phyloP scores from a whole-genome alignment of 2,329 filamentous ascomycete genomes.

The Xylariomycetidae sp. region DNA sequence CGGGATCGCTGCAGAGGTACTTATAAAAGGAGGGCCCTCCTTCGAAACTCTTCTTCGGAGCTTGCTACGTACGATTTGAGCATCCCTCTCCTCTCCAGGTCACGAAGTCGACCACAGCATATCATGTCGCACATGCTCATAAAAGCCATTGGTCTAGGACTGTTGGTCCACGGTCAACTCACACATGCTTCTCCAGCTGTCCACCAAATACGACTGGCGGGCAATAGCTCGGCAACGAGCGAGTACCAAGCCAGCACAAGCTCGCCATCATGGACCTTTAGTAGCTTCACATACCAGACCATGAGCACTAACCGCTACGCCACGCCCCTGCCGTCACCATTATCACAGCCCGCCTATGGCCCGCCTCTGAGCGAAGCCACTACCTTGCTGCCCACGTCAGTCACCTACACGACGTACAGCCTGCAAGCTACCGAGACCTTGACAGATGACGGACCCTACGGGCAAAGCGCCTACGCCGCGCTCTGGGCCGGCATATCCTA shows the following conservation, averaged over 20 bases:
- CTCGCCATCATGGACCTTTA: constrained; percentile 1
- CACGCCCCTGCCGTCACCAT: neutral
- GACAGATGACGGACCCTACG: constrained; percentile 3
- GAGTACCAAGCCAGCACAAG: neutral
- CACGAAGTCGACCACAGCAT: too few relatives aligned
- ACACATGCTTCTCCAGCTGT: too few relatives aligned
- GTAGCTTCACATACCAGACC: constrained; percentile 1
- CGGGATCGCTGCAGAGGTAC: too few relatives aligned
- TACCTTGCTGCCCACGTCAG: constrained; percentile 1
- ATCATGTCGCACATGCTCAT: too few relatives aligned
- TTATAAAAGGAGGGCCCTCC: too few relatives aligned
- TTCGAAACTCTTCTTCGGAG: too few relatives aligned
- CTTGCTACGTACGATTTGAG: too few relatives aligned
- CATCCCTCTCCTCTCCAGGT: too few relatives aligned
- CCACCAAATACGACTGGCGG: too few relatives aligned
- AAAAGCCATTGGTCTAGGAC: too few relatives aligned
- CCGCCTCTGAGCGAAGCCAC: constrained; percentile 1
- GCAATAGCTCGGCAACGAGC: too few relatives aligned
- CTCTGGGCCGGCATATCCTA: constrained; percentile 6
- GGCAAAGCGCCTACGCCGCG: constrained; percentile 7
- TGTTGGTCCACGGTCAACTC: too few relatives aligned
- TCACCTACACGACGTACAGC: constrained; percentile 3
- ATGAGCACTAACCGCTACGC: constrained; percentile 2
- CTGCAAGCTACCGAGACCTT: neutral
- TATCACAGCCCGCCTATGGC: neutral